Conservation (phyloP, 352 stramenopile genomes). For the Phytophthora hibernalis region DNA sequence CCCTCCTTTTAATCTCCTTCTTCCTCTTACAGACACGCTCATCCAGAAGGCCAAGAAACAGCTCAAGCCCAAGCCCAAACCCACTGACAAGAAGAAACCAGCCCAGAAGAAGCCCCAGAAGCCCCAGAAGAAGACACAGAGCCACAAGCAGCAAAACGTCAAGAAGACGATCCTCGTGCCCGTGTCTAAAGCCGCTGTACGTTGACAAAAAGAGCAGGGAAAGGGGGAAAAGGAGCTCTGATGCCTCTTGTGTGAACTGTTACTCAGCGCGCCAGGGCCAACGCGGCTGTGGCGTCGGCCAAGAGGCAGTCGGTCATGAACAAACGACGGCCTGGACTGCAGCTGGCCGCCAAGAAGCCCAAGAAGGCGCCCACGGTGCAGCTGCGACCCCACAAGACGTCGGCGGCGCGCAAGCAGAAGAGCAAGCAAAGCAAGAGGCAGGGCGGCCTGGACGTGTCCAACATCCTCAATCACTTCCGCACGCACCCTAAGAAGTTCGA, state of each 20-base stretch:
- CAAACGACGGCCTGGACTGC: slow-evolving; percentile 67
- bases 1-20: background rate
- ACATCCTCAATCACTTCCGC: slow-evolving; percentile 82
- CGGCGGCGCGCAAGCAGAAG: slow-evolving; percentile 44
- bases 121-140: slow-evolving; percentile 36
- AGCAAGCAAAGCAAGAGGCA: slow-evolving; percentile 26
- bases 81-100: slow-evolving; percentile 12
- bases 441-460: slow-evolving; percentile 70
- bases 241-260: background rate
- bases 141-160: slow-evolving; percentile 67
- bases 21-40: slow-evolving; percentile 39
- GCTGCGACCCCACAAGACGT: slow-evolving; percentile 55
- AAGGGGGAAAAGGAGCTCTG: background rate
- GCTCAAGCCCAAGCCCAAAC: slow-evolving; percentile 27
- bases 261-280: slow-evolving; percentile 48
- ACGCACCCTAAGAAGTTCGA: slow-evolving; percentile 84
- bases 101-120: slow-evolving; percentile 18
- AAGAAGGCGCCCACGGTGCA: slow-evolving; percentile 44
- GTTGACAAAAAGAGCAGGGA: slow-evolving; percentile 3
- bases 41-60: slow-evolving; percentile 55
- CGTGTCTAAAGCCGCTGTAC: slow-evolving; percentile 68
- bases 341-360: slow-evolving; percentile 42
- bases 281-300: slow-evolving; percentile 51
- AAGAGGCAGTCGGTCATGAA: slow-evolving; percentile 81
- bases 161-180: slow-evolving; percentile 80